Evolutionary conservation across 345 rosid genomes (phyloP).

Genomic region (Salix viminalis): DNA sequence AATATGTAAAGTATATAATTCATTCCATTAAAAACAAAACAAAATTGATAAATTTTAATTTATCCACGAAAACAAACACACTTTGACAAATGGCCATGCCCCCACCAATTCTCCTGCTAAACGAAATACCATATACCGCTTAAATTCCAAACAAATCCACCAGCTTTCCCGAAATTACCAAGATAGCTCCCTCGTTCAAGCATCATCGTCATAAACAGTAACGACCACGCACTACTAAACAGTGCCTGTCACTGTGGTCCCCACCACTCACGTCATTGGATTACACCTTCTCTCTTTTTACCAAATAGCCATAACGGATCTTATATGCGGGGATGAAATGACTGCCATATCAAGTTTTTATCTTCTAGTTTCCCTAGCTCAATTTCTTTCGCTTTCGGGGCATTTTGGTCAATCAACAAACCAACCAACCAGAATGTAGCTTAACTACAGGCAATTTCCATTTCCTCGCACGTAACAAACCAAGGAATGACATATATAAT

Average conservation of each 20-base stretch:
- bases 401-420: conserved; percentile 6
- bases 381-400: neutral
- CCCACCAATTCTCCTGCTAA: neutral
- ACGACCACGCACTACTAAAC: neutral
- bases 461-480: neutral
- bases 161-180: neutral
- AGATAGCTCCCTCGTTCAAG: neutral
- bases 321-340: neutral
- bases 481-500: too few relatives aligned
- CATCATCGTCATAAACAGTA: neutral
- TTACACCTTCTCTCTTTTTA: neutral
- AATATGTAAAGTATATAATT: too few relatives aligned
- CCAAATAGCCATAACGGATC: neutral
- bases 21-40: too few relatives aligned
- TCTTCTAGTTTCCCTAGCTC: neutral
- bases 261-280: neutral
- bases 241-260: neutral
- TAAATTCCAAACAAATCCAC: neutral
- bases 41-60: too few relatives aligned
- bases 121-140: neutral
- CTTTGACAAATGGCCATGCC: neutral
- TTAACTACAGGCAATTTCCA: neutral
- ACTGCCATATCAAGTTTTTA: neutral
- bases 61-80: too few relatives aligned
- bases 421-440: neutral